Base-by-base conservation (phyloP, 2,329 filamentous ascomycete genomes). In the Penicillium brevicompactum region DNA sequence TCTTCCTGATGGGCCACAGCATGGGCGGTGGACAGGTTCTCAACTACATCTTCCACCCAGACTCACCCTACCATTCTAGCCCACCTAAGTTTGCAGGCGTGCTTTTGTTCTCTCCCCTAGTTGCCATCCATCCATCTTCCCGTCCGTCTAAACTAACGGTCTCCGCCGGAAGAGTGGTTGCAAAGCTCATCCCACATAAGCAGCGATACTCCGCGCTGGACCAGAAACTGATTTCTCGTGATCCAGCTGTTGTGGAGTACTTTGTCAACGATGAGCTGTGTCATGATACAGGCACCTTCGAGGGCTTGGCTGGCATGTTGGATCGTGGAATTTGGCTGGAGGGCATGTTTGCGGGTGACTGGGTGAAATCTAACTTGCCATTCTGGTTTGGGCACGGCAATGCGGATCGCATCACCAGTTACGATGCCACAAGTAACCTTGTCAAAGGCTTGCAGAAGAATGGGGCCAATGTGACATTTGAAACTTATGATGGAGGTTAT, bases 1-100 rank as follows among this genome's bases (percentile, higher is more conserved):
- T 95, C 14, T 97, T 96, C 75, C 81, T 97, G 18, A 86, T 94
- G 79, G 92, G 92, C 50, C 91, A 96, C 74, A 92, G 88, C 21
- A 96, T 96, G 91, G 92, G 92, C 61, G 92, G 92, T 56, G 90
- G 86, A 22, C 83, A 95, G 74, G 83, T 87, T 5, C 77, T 96
- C 8, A 86, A 84, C 42, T 87, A 84, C 63, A 77, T 69, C 13
- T 64, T 75, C n/a, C 60, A 69, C n/a, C 69, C 66, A 22, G 59
- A 59, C n/a, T 67, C 62, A 13, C 67, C 62, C 21, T 70, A 63
- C 59, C 64, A 76, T 57, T 37, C 34, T 73, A 74, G 38, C n/a
- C 38, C 38, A 30, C 71, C 76, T 34, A 78, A 82, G 55, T 82
- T 96, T 46, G 81, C 86, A 44, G 92, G 92, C 21, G 91, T 88